Evolutionary conservation across 2,329 filamentous ascomycete genomes (phyloP).

Genomic region (Helicocarpus griseus): DNA sequence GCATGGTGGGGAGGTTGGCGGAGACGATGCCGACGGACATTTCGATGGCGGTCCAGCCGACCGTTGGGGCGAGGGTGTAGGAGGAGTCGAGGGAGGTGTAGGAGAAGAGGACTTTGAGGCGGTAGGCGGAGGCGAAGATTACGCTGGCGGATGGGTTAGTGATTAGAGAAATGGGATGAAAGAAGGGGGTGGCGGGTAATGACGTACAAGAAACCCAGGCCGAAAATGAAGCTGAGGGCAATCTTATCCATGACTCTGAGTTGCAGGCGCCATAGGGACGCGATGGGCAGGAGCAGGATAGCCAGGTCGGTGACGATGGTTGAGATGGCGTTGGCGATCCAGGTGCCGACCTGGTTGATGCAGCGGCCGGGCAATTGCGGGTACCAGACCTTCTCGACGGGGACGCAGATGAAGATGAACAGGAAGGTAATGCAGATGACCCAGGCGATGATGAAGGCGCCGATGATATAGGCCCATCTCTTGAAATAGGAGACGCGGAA

Average conservation of each 20-base stretch:
- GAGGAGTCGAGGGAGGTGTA: no score
- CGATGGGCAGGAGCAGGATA: conserved; percentile 8
- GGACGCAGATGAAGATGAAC: conserved; percentile 8
- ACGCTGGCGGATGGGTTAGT: no score
- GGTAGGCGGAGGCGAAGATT: no score
- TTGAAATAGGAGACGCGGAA: conserved; percentile 5
- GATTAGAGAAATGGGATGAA: no score
- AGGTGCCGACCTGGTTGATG: conserved; percentile 1
- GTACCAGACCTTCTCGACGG: conserved; percentile 7
- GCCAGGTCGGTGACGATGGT: conserved; percentile 10
- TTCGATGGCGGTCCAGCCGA: no score
- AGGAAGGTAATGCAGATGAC: conserved; percentile 6
- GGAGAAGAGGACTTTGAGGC: no score
- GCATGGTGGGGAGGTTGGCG: no score
- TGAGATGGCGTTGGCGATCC: conserved; percentile 4
- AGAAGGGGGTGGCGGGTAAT: no score
- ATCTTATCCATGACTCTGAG: conserved; percentile 8
- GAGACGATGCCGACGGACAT: no score
- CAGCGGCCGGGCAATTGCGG: conserved; percentile 6
- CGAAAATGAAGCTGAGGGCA: conserved; percentile 8
- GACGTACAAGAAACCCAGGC: conserved; percentile 10
- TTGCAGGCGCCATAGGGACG: conserved; percentile 5
- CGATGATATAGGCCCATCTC: conserved; percentile 6
- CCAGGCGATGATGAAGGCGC: conserved; percentile 1
- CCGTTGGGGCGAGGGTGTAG: no score